Evolutionary conservation across 352 stramenopile genomes (phyloP).

Genomic region (Phytophthora sp.): DNA sequence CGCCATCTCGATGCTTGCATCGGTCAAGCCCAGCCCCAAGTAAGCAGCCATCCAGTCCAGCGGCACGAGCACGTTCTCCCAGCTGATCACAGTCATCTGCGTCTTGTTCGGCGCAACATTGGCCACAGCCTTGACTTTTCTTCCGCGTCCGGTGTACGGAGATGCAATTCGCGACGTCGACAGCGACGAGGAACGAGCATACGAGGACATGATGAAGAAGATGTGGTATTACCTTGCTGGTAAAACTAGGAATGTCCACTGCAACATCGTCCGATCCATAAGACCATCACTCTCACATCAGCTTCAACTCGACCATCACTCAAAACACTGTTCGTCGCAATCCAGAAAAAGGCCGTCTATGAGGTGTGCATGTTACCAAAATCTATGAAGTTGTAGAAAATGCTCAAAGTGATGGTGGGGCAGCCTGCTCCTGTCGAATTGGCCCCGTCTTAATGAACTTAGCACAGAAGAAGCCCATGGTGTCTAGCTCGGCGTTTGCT

Average conservation of each 20-base stretch:
- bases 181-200: constrained; percentile 1
- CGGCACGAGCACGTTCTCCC: constrained; percentile 60
- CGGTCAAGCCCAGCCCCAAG: constrained; percentile 34
- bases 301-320: constrained; percentile 26
- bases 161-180: constrained; percentile 8
- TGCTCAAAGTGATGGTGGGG: not conserved
- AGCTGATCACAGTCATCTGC: constrained; percentile 51
- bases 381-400: not conserved
- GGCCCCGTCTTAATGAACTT: constrained; percentile 91
- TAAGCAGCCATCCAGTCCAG: constrained; percentile 41
- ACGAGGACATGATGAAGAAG: constrained; percentile 5
- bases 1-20: constrained; percentile 33
- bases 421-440: constrained; percentile 28
- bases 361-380: too few species aligned
- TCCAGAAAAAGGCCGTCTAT: too few species aligned
- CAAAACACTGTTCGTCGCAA: constrained; percentile 8
- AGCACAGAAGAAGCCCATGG: constrained; percentile 95
- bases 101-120: not conserved
- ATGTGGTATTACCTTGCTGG: constrained; percentile 3
- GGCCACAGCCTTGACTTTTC: not conserved
- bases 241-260: constrained; percentile 12
- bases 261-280: not conserved
- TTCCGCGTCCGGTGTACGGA: constrained; percentile 1
- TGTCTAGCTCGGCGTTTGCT: constrained; percentile 74
- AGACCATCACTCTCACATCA: constrained; percentile 9